Base-by-base conservation (phyloP, 140 eudicot genomes). In the Flaveria floridana region DNA sequence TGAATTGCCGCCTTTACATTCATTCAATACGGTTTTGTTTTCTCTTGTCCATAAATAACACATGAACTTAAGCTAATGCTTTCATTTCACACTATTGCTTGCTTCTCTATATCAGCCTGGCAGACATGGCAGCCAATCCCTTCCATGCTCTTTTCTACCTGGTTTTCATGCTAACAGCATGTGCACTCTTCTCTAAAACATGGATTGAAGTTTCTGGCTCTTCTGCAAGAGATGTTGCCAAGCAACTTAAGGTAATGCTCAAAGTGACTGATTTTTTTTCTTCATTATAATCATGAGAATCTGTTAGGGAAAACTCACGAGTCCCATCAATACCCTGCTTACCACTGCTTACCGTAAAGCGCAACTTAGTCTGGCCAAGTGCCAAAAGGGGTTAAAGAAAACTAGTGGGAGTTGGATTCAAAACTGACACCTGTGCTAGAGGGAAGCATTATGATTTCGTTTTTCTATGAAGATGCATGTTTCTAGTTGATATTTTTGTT, bases 121-220 rank as follows among this genome's bases (percentile, higher is more conserved):
- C 73, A 46, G 73, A 44, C 19, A 68, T 68, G 73, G 73, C 73
- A 19, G 73, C 73, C 73, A 68, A 68, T 68, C 73, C 73, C 2
- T 68, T 68, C 57, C 73, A 68, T 20, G 73, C 73, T 19, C 73
- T 68, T 46, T 68, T 68, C 57, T 68, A 68, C 57, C 19, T 68
- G 73, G 73, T 68, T 2, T 68, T 68, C 73, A 68, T 68, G 73
- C 58, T 68, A 68, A 68, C 73, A 20, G 73, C 73, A 5, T 68
- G 73, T 21, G 73, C 73, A 13, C 73, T 68, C 57, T 68, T 68
- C 39, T 68, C 73, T 11, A 68, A 68, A 68, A 68, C 73, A 0
- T 68, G 73, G 73, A 68, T 68, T 1, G 73, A 68, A 68, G 73
- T 68, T 68, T 68, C 73, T 12, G 73, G 73, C 2, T 68, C 73